These are phyloP conservation scores for Rhododendron henanense DNA, from an alignment of 148 eudicot species.

Conservation along the genomic window DNA sequence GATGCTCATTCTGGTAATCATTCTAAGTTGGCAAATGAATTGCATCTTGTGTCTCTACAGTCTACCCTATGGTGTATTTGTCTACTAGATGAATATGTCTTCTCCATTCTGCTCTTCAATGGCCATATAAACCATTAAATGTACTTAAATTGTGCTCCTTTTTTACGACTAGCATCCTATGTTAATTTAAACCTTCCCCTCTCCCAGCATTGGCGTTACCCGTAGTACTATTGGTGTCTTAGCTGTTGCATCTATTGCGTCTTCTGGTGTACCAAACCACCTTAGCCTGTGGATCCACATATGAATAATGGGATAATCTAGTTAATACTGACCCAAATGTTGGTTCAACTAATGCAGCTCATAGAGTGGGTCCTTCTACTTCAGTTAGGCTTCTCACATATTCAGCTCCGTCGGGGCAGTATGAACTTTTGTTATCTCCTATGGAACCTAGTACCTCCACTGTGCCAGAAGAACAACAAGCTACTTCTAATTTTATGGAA, in stretches of 20 bases:
- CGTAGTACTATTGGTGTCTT: background rate
- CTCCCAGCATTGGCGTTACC: background rate
- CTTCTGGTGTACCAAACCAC: background rate
- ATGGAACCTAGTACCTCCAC: conserved; percentile 49
- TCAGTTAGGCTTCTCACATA: conserved; percentile 92
- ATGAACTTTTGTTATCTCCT: conserved; percentile 83
- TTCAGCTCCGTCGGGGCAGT: conserved; percentile 91
- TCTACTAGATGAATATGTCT: background rate
- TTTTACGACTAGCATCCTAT: background rate
- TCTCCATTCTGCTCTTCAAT: background rate
- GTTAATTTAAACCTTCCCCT: background rate
- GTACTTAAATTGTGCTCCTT: background rate
- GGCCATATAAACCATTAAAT: background rate
- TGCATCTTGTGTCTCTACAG: conserved; percentile 42
- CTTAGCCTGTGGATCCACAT: background rate
- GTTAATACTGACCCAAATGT: conserved; percentile 36
- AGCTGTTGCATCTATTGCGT: background rate
- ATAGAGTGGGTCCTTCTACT: conserved; percentile 56
- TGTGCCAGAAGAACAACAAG: conserved; percentile 39
- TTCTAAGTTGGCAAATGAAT: conserved; percentile 49
- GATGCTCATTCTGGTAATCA: conserved; percentile 54
- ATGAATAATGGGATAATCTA: background rate
- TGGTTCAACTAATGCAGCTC: conserved; percentile 37
- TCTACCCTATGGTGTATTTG: conserved; percentile 33
- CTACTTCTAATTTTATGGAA: conserved; percentile 38